These are phyloP conservation scores for Microdochium trichocladiopsis DNA, from an alignment of 2,329 filamentous ascomycete species.

Conservation along the genomic window DNA sequence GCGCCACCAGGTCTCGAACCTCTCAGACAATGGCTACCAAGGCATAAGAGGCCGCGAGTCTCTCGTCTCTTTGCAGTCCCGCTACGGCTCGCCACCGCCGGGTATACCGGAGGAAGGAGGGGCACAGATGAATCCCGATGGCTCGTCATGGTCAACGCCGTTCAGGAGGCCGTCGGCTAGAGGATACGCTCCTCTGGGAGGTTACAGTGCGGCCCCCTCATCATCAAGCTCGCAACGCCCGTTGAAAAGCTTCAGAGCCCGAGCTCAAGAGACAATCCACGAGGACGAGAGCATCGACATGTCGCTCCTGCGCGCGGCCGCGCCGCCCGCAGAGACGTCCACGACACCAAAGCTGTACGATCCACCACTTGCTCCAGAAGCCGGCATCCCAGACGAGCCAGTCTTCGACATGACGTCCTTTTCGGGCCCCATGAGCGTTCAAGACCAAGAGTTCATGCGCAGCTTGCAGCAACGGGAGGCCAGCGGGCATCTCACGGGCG, in stretches of 20 bases:
- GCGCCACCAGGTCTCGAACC: constrained; percentile 19
- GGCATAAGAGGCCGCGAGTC: constrained; percentile 17
- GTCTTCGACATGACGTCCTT: constrained; percentile 39
- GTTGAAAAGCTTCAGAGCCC: constrained; percentile 15
- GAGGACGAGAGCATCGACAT: constrained; percentile 24
- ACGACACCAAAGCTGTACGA: constrained; percentile 12
- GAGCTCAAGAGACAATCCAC: constrained; percentile 15
- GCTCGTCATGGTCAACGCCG: constrained; percentile 6
- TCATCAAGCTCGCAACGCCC: constrained; percentile 7
- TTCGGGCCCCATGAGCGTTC: constrained; percentile 34
- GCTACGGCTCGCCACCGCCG: constrained; percentile 11
- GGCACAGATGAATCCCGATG: constrained; percentile 5
- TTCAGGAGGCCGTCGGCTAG: constrained; percentile 11
- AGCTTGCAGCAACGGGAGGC: constrained; percentile 45
- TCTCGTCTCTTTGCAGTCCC: constrained; percentile 20
- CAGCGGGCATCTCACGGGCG: constrained; percentile 48
- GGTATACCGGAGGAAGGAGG: constrained; percentile 3
- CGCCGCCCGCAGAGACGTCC: constrained; percentile 22
- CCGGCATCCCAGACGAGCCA: constrained; percentile 17
- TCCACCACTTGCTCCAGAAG: constrained; percentile 2
- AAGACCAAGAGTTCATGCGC: constrained; percentile 36
- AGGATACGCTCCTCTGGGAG: constrained; percentile 12
- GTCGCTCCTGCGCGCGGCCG: constrained; percentile 17
- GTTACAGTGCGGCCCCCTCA: constrained; percentile 2
- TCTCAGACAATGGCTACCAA: constrained; percentile 17